A percentile compares a stretch with the other conserved stretches of the same genome.
phyloP scores from a whole-genome alignment of 192 early-diverging fungal species.

The Mortierella alpina region DNA sequence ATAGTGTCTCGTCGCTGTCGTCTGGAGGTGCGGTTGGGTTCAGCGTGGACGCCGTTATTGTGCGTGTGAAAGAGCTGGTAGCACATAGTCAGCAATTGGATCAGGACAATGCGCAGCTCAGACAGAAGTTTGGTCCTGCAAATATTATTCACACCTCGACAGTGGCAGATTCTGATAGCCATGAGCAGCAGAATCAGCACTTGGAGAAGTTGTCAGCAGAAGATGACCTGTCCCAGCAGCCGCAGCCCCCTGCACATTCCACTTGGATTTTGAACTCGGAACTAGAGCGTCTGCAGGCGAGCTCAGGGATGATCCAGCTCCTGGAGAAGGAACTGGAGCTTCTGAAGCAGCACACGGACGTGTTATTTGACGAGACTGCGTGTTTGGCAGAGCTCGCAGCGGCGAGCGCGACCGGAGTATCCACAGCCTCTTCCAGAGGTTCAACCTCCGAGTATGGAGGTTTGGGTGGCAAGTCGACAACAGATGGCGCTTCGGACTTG shows the following conservation, averaged over 20 bases:
- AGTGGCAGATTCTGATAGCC: not conserved
- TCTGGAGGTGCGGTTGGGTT: slow-evolving; percentile 20
- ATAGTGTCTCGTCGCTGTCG: slow-evolving; percentile 2
- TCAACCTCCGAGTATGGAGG: not conserved
- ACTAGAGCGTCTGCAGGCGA: slow-evolving; percentile 39
- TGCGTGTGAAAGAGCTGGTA: slow-evolving; percentile 32
- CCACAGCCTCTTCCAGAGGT: not conserved
- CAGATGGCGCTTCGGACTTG: slow-evolving; percentile 17
- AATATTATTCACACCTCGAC: not conserved
- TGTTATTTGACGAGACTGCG: slow-evolving; percentile 44
- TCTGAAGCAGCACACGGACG: slow-evolving; percentile 46
- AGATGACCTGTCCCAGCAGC: not conserved
- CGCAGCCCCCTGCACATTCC: not conserved
- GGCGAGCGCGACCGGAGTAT: slow-evolving; percentile 2
- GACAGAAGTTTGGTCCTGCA: slow-evolving; percentile 2
- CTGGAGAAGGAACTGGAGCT: slow-evolving; percentile 55
- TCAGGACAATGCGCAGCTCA: slow-evolving; percentile 18
- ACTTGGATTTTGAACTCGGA: slow-evolving; percentile 38
- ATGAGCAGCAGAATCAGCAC: not conserved
- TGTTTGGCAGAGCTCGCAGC: slow-evolving; percentile 34
- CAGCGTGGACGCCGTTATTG: slow-evolving; percentile 39
- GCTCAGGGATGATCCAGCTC: slow-evolving; percentile 28
- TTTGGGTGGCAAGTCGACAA: slow-evolving; percentile 7
- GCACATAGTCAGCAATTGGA: slow-evolving; percentile 20
- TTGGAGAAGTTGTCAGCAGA: not conserved